Evolutionary conservation across 495 filamentous ascomycete genomes (phyloP).

Genomic region (Rusavskia elegans): DNA sequence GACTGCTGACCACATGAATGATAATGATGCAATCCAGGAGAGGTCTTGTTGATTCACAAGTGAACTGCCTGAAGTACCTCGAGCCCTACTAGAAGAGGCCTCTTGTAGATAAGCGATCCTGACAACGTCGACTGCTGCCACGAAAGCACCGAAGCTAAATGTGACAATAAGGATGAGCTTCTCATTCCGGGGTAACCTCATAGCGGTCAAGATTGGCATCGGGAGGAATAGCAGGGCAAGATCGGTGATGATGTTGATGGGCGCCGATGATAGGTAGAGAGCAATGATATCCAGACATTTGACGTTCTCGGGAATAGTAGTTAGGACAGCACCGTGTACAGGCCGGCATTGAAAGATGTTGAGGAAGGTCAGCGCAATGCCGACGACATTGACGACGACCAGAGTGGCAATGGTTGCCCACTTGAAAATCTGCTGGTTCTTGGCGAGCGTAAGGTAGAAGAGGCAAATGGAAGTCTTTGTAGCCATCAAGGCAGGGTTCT

Average conservation of each 20-base stretch:
- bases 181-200: slow-evolving; percentile 69
- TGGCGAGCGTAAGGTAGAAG: slow-evolving; percentile 70
- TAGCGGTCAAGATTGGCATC: slow-evolving; percentile 70
- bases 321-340: slow-evolving; percentile 41
- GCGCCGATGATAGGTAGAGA: slow-evolving; percentile 69
- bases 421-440: slow-evolving; percentile 55
- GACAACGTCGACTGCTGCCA: slow-evolving; percentile 75
- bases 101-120: slow-evolving; percentile 79
- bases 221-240: slow-evolving; percentile 70
- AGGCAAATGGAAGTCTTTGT: slow-evolving; percentile 85
- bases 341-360: slow-evolving; percentile 86
- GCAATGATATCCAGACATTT: slow-evolving; percentile 62
- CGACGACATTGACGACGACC: slow-evolving; percentile 58
- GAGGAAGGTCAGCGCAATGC: slow-evolving; percentile 63
- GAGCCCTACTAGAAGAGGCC: slow-evolving; percentile 33
- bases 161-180: slow-evolving; percentile 72
- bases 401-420: slow-evolving; percentile 56
- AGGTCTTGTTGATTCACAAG: slow-evolving; percentile 30
- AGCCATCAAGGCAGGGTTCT: slow-evolving; percentile 82
- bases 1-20: slow-evolving; percentile 85
- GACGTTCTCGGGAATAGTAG: slow-evolving; percentile 24
- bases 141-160: slow-evolving; percentile 71
- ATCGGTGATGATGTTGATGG: slow-evolving; percentile 76
- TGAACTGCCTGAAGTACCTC: slow-evolving; percentile 15
- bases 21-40: slow-evolving; percentile 62